Evolutionary conservation across 164 flowering plant genomes (phyloP).

Genomic region (Vitis riparia): DNA sequence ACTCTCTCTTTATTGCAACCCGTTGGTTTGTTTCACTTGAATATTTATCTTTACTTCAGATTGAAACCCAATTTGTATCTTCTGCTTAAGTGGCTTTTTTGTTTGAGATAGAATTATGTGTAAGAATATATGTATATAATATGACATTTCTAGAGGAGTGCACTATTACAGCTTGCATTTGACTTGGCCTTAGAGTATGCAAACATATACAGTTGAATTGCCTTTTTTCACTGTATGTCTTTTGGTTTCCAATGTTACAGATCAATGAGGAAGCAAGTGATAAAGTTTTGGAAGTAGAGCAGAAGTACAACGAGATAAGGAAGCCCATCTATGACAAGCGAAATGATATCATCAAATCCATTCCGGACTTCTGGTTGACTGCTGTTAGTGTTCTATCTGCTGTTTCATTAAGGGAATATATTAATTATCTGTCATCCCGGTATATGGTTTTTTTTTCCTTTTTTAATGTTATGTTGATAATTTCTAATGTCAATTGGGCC

Average conservation of each 20-base stretch:
- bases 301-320: slow-evolving; percentile 78
- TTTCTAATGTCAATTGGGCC: neutral
- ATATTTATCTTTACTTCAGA: neutral
- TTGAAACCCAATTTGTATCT: neutral
- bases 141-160: no score
- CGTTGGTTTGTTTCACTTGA: neutral
- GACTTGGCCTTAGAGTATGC: no score
- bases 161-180: no score
- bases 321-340: slow-evolving; percentile 79
- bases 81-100: neutral
- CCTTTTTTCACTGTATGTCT: neutral
- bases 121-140: neutral
- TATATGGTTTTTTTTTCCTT: neutral
- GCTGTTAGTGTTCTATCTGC: slow-evolving; percentile 58
- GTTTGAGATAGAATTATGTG: neutral
- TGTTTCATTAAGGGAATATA: neutral
- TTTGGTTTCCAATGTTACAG: slow-evolving; percentile 22
- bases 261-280: slow-evolving; percentile 94
- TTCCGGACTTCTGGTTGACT: slow-evolving; percentile 95
- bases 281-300: slow-evolving; percentile 84
- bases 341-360: slow-evolving; percentile 67
- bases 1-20: neutral
- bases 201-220: no score
- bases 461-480: neutral
- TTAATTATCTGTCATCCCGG: neutral